Conservation (phyloP, 2,329 filamentous ascomycete genomes). For the Geoglossum cookeanum region DNA sequence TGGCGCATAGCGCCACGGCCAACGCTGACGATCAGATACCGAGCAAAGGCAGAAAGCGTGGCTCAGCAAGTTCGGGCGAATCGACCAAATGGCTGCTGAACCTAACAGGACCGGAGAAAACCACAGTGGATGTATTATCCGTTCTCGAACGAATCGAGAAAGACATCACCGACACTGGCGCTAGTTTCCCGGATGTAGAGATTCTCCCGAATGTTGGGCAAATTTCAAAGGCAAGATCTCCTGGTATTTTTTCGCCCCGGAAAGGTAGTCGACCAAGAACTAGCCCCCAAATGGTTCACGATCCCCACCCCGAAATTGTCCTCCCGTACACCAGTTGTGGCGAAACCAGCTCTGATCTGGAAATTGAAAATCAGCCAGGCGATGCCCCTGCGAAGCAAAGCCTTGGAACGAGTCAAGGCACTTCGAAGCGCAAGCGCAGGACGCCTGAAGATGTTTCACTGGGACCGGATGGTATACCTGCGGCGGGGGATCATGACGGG, state of each 20-base stretch:
- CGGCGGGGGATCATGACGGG: not conserved
- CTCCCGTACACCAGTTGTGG: not conserved
- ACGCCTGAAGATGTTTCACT: not conserved
- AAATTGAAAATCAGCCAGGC: not conserved
- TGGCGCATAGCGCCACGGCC: not conserved
- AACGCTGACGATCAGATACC: not conserved
- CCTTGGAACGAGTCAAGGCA: not conserved
- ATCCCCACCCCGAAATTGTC: not conserved
- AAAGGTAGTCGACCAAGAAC: not conserved
- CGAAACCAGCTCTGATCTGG: not conserved
- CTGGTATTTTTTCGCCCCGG: not conserved
- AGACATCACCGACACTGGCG: conserved; percentile 1
- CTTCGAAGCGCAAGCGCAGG: not conserved
- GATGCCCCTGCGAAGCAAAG: not conserved
- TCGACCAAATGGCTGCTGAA: conserved; percentile 2
- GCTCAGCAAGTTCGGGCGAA: not conserved
- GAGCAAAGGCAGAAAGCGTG: not conserved
- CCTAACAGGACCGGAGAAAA: conserved; percentile 4
- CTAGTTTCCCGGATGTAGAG: conserved; percentile 5
- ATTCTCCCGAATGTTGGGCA: conserved; percentile 4
- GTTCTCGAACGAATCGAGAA: conserved; percentile 5
- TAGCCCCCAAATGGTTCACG: not conserved
- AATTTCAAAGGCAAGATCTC: not conserved
- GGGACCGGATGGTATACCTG: not conserved
- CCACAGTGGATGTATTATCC: conserved; percentile 2